These are phyloP conservation scores for Beverwykella pulmonaria DNA, from an alignment of 495 filamentous ascomycete species.

Conservation along the genomic window DNA sequence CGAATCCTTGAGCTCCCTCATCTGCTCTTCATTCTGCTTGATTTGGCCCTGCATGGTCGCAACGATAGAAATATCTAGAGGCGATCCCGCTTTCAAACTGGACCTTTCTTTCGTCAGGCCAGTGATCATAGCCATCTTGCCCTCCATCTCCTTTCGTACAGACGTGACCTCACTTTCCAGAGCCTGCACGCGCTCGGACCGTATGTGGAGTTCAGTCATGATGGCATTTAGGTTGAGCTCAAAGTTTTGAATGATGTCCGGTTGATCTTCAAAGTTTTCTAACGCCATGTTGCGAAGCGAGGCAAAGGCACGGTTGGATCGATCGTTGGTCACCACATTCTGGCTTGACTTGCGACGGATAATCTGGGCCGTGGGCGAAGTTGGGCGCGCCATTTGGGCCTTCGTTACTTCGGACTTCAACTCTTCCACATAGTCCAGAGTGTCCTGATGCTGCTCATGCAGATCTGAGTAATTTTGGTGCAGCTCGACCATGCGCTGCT, in stretches of 20 bases:
- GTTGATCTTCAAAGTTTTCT: slow-evolving; percentile 79
- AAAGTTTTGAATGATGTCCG: slow-evolving; percentile 87
- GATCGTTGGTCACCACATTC: slow-evolving; percentile 78
- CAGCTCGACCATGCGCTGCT: slow-evolving; percentile 69
- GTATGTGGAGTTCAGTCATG: slow-evolving; percentile 85
- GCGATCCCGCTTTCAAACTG: slow-evolving; percentile 77
- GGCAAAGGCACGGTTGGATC: slow-evolving; percentile 88
- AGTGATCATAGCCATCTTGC: slow-evolving; percentile 90
- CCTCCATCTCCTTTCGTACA: slow-evolving; percentile 93
- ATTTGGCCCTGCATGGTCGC: slow-evolving; percentile 84
- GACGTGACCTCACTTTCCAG: slow-evolving; percentile 82
- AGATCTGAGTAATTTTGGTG: slow-evolving; percentile 78
- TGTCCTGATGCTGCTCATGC: slow-evolving; percentile 76
- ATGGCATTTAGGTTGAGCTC: slow-evolving; percentile 88
- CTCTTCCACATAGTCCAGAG: slow-evolving; percentile 82
- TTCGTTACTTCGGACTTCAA: slow-evolving; percentile 84
- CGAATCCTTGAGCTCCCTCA: slow-evolving; percentile 70
- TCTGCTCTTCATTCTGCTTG: slow-evolving; percentile 78
- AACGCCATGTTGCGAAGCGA: slow-evolving; percentile 82
- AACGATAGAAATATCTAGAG: slow-evolving; percentile 93
- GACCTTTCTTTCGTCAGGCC: slow-evolving; percentile 90
- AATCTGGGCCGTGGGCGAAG: slow-evolving; percentile 69
- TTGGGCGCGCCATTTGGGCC: slow-evolving; percentile 63
- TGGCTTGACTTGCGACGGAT: slow-evolving; percentile 94
- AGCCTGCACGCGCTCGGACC: slow-evolving; percentile 85